Conservation (phyloP, 345 rosid species). For the Populus pruinosa region DNA sequence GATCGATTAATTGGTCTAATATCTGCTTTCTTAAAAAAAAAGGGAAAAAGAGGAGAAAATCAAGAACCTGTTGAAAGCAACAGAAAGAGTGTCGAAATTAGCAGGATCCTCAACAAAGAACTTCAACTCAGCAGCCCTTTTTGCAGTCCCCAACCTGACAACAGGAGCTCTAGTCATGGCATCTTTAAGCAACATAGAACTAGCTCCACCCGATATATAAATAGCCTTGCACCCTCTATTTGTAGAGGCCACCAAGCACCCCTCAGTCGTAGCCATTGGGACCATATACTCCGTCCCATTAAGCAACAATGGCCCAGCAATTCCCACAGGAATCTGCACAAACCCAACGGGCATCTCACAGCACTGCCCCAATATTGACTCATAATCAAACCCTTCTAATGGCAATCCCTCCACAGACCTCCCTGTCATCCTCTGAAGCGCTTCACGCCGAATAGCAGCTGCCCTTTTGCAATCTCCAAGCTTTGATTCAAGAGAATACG, state of each 20-base stretch:
- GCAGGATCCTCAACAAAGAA: conserved; percentile 35
- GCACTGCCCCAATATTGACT: conserved; percentile 50
- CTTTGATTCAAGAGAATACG: conserved; percentile 42
- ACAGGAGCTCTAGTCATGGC: conserved; percentile 56
- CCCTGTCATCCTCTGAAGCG: conserved; percentile 39
- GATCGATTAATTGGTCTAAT: not conserved
- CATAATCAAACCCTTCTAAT: conserved; percentile 44
- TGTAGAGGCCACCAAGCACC: conserved; percentile 53
- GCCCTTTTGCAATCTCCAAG: conserved; percentile 47
- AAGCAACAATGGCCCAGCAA: conserved; percentile 51
- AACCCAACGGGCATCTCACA: conserved; percentile 61
- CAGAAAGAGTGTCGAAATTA: conserved; percentile 38
- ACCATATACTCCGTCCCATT: conserved; percentile 40
- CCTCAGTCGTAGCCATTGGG: conserved; percentile 61
- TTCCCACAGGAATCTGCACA: conserved; percentile 59
- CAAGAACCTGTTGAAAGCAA: conserved; percentile 36
- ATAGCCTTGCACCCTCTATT: conserved; percentile 60
- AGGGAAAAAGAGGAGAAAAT: not conserved
- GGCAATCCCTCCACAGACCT: conserved; percentile 44
- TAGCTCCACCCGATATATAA: conserved; percentile 41
- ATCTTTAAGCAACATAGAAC: conserved; percentile 29
- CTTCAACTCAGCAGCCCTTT: conserved; percentile 42
- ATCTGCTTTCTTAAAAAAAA: not conserved
- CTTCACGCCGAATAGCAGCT: conserved; percentile 38
- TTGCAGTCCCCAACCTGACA: conserved; percentile 35